Conservation (phyloP, 495 filamentous ascomycete genomes). For the Durotheca rogersii region DNA sequence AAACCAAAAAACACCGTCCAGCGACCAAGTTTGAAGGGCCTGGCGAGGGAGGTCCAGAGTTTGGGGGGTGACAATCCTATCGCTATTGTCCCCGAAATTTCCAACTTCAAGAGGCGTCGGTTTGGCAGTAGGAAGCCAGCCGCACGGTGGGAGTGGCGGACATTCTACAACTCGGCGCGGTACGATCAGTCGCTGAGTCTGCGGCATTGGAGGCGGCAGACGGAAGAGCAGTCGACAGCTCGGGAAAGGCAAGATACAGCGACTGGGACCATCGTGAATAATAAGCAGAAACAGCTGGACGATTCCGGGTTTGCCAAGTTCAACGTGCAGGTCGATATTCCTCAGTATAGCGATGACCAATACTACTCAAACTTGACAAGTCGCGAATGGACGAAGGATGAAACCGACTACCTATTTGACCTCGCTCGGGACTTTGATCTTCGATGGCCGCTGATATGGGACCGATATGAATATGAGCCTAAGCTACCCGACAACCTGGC, state of each 20-base stretch:
- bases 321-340: conserved; percentile 73
- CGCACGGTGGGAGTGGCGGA: conserved; percentile 52
- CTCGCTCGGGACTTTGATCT: conserved; percentile 75
- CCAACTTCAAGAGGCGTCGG: conserved; percentile 50
- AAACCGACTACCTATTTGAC: conserved; percentile 86
- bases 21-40: conserved; percentile 62
- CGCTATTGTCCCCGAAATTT: conserved; percentile 48
- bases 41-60: conserved; percentile 63
- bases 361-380: conserved; percentile 74
- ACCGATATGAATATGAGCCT: conserved; percentile 81
- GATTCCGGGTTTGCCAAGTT: conserved; percentile 71
- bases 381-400: conserved; percentile 81
- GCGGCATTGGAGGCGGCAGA: conserved; percentile 64
- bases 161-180: conserved; percentile 58
- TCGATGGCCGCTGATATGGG: conserved; percentile 87
- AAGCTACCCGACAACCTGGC: conserved; percentile 33
- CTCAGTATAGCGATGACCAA: conserved; percentile 80
- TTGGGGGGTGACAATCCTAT: conserved; percentile 51
- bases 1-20: conserved; percentile 73
- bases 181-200: conserved; percentile 55
- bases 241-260: conserved; percentile 19
- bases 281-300: conserved; percentile 36
- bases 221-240: conserved; percentile 35
- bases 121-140: conserved; percentile 63
- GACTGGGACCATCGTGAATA: conserved; percentile 8